phyloP scores from a whole-genome alignment of 2,329 filamentous ascomycete genomes.

The Emmonsia crescens region DNA sequence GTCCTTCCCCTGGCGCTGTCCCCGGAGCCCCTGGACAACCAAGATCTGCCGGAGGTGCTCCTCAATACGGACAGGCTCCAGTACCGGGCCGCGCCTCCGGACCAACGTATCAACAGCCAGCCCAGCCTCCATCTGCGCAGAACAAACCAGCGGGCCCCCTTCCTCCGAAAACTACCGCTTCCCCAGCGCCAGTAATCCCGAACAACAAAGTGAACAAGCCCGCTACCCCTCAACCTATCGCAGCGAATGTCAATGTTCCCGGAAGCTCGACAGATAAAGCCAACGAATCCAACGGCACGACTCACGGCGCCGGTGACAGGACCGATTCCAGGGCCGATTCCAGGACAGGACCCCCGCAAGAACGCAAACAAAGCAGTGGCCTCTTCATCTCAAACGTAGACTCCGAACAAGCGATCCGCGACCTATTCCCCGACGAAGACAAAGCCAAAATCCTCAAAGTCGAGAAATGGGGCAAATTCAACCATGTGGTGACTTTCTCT shows the following conservation, averaged over 20 bases:
- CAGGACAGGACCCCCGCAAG: slow-evolving; percentile 24
- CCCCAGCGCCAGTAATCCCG: slow-evolving; percentile 34
- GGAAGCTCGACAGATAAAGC: slow-evolving; percentile 26
- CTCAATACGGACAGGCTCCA: slow-evolving; percentile 34
- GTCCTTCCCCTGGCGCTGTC: slow-evolving; percentile 20
- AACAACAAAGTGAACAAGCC: slow-evolving; percentile 42
- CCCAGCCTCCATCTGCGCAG: slow-evolving; percentile 19
- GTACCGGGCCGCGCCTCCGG: slow-evolving; percentile 19
- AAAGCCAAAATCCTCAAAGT: slow-evolving; percentile 67
- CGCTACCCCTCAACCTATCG: slow-evolving; percentile 38
- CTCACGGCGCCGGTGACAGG: slow-evolving; percentile 33
- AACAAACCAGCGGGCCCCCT: slow-evolving; percentile 23
- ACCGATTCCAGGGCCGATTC: slow-evolving; percentile 41
- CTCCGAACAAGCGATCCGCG: slow-evolving; percentile 69
- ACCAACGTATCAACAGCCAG: slow-evolving; percentile 23
- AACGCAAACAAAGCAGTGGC: slow-evolving; percentile 61
- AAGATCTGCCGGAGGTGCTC: slow-evolving; percentile 21
- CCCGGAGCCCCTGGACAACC: slow-evolving; percentile 28
- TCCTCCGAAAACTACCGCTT: slow-evolving; percentile 18
- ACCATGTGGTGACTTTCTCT: slow-evolving; percentile 74
- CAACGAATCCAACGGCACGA: slow-evolving; percentile 41
- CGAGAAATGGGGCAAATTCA: slow-evolving; percentile 58
- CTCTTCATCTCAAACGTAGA: slow-evolving; percentile 84
- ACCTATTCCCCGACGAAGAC: slow-evolving; percentile 75
- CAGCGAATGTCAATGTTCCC: slow-evolving; percentile 17